A percentile compares a stretch with the other conserved stretches of the same genome.
These are phyloP conservation scores for Elongisporangium prolatum DNA, from an alignment of 352 stramenopile species.

Conservation along the genomic window DNA sequence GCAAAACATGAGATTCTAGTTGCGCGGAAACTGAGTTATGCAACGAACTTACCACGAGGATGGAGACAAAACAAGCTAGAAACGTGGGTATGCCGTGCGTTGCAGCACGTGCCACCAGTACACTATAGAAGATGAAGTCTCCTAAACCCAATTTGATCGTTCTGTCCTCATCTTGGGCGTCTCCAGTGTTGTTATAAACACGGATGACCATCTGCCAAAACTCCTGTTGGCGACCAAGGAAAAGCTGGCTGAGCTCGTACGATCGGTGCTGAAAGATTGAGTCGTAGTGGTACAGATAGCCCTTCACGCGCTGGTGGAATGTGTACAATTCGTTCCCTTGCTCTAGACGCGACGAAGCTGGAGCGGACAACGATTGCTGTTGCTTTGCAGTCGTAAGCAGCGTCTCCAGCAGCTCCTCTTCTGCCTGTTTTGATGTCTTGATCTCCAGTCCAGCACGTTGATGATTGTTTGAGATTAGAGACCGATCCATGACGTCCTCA, in stretches of 20 bases:
- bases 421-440: slow-evolving; percentile 1
- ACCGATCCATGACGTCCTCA: neutral
- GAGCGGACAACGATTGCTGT: slow-evolving; percentile 1
- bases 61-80: slow-evolving; percentile 85
- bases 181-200: slow-evolving; percentile 16
- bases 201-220: slow-evolving; percentile 23
- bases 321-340: slow-evolving; percentile 2
- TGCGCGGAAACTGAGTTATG: neutral
- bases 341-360: slow-evolving; percentile 2
- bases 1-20: slow-evolving; percentile 2
- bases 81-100: slow-evolving; percentile 91
- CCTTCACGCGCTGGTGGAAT: slow-evolving; percentile 31
- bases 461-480: slow-evolving; percentile 1
- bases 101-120: slow-evolving; percentile 93
- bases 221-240: slow-evolving; percentile 21
- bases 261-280: slow-evolving; percentile 24
- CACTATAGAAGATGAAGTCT: slow-evolving; percentile 99
- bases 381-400: slow-evolving; percentile 5
- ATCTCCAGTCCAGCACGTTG: slow-evolving; percentile 12
- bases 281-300: slow-evolving; percentile 39
- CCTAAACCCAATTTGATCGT: slow-evolving; percentile 90
- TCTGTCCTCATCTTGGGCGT: slow-evolving; percentile 33
- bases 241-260: slow-evolving; percentile 24
- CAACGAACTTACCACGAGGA: slow-evolving; percentile 80
- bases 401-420: slow-evolving; percentile 18